Conservation (phyloP, 345 rosid species). For the Euphorbia lathyris region DNA sequence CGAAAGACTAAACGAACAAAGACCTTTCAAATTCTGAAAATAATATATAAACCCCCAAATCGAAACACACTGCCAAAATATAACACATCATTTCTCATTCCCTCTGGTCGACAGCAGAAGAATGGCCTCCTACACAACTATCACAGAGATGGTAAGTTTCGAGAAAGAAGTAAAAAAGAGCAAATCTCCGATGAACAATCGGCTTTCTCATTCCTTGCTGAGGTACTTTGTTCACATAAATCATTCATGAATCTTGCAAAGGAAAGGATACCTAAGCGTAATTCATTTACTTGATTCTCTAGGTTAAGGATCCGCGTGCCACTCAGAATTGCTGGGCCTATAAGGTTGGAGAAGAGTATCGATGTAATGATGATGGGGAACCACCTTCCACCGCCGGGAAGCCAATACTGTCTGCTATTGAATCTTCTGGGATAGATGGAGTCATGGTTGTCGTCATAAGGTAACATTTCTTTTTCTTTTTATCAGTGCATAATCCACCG, state of each 20-base stretch:
- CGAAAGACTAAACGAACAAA: no score
- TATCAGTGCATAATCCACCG: not conserved
- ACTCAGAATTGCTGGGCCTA: slow-evolving; percentile 98
- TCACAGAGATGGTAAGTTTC: slow-evolving; percentile 54
- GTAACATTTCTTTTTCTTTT: slow-evolving; percentile 24
- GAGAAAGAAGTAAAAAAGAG: slow-evolving; percentile 85
- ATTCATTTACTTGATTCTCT: not conserved
- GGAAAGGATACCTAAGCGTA: not conserved
- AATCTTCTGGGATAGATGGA: slow-evolving; percentile 81
- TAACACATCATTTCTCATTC: slow-evolving; percentile 29
- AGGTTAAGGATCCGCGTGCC: slow-evolving; percentile 79
- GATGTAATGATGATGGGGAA: slow-evolving; percentile 88
- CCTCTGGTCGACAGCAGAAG: no score
- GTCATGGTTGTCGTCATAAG: slow-evolving; percentile 89
- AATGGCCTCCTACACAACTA: slow-evolving; percentile 59
- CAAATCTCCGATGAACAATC: slow-evolving; percentile 77
- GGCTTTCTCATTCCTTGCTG: slow-evolving; percentile 69
- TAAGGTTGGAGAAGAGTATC: slow-evolving; percentile 72
- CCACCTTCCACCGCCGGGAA: slow-evolving; percentile 91
- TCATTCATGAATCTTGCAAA: not conserved
- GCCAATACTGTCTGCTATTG: slow-evolving; percentile 77
- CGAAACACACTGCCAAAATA: slow-evolving; percentile 22
- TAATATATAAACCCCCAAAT: slow-evolving; percentile 11
- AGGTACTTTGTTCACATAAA: slow-evolving; percentile 25
- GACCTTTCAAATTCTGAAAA: no score